Base-by-base conservation (phyloP, 495 filamentous ascomycete species). In the Trichodelitschia bisporula region DNA sequence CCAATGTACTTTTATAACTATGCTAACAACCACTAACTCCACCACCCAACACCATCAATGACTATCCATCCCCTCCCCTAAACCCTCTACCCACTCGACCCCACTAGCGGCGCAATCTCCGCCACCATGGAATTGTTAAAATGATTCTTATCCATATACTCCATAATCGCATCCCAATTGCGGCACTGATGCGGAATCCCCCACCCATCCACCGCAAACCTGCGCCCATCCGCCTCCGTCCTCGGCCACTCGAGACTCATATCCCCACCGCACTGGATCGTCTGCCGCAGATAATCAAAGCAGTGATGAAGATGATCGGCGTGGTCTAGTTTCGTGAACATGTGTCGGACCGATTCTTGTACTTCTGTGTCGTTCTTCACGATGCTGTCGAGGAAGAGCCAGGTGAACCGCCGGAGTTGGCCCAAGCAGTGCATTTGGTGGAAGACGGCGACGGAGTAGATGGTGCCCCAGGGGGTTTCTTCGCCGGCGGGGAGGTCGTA, bases 231-330 rank as follows among this genome's bases (percentile, higher is more conserved):
- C 25, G 32, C 31, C 19, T 32, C 30, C 11, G 35, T 33, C 8
- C 35, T 14, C 13, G 35, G 35, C 20, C 39, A 36, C 26, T 46
- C 43, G 16, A 46, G 18, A 10, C 38, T 39, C 18, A 32, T 30
- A 25, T 46, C 43, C 11, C 38, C 43, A 9, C 33, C 32, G 23
- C 43, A 46, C 29, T 43, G 29, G n/a, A 46, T 30, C 3, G 34
- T 37, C 36, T 46, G 43, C 2, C 43, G 37, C 18, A 46, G 29
- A 15, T 43, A 39, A 33, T 46, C 43, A 29, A 46, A 43, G 28
- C 39, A 41, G 28, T 41, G 39, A 10, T 35, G 36, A 0, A 31
- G 19, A 26, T 41, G 39, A 11, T 26, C 35, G 15, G 32, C 31
- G 10, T 37, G 3, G 29, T 26, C 28, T 5, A 21, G 21, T 12